Conservation (phyloP, 2,329 filamentous ascomycete species). For the Drechslerella dactyloides region DNA sequence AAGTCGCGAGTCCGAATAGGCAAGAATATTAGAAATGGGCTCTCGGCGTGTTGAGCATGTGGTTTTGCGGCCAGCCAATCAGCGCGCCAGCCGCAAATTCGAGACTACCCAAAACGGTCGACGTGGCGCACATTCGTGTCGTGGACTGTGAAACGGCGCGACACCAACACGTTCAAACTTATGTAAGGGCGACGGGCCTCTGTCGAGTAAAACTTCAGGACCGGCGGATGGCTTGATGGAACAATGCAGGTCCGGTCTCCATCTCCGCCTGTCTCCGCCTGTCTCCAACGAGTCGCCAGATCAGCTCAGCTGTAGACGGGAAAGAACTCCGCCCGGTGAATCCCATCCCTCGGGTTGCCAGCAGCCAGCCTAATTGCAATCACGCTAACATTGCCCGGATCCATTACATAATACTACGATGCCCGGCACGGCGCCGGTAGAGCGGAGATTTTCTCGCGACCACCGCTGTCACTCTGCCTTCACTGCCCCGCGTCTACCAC, state of each 20-base stretch:
- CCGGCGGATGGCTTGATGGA: too few relatives aligned
- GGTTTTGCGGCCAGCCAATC: background rate
- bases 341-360: too few relatives aligned
- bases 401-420: too few relatives aligned
- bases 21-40: background rate
- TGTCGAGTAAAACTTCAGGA: too few relatives aligned
- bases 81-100: background rate
- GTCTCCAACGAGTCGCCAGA: too few relatives aligned
- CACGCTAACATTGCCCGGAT: too few relatives aligned
- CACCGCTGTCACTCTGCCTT: background rate
- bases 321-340: too few relatives aligned
- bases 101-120: background rate
- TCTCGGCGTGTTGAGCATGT: background rate
- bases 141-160: background rate
- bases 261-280: too few relatives aligned
- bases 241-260: too few relatives aligned
- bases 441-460: background rate
- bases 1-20: background rate
- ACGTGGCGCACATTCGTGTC: background rate
- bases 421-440: too few relatives aligned
- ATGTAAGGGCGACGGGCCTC: background rate
- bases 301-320: too few relatives aligned
- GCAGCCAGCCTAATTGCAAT: too few relatives aligned
- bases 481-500: background rate
- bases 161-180: background rate